These are phyloP conservation scores for Talaromyces liani DNA, from an alignment of 495 filamentous ascomycete genomes.

Conservation along the genomic window DNA sequence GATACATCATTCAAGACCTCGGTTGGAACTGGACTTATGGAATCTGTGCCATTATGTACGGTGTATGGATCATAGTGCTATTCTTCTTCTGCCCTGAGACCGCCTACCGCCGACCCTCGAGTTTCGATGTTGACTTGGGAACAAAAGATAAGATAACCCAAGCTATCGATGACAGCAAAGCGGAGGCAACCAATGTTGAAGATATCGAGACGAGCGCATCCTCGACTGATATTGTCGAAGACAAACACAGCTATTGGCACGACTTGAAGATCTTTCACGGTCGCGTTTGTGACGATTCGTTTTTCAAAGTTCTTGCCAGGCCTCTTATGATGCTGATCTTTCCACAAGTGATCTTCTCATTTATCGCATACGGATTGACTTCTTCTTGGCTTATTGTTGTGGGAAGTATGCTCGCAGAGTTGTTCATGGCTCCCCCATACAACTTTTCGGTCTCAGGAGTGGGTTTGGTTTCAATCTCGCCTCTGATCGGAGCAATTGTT, in stretches of 20 bases:
- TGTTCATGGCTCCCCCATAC: constrained; percentile 45
- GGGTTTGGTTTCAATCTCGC: constrained; percentile 42
- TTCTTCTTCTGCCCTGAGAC: too few relatives aligned
- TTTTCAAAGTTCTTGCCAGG: constrained; percentile 28
- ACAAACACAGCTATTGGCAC: too few relatives aligned
- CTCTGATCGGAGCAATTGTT: constrained; percentile 43
- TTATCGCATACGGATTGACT: constrained; percentile 44
- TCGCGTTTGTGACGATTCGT: too few relatives aligned
- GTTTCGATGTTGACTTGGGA: too few relatives aligned
- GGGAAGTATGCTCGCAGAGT: constrained; percentile 42
- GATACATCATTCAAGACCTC: constrained; percentile 33
- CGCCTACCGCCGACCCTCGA: too few relatives aligned
- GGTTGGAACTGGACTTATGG: constrained; percentile 49
- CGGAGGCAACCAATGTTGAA: too few relatives aligned
- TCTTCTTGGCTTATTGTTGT: constrained; percentile 48
- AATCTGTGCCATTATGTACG: constrained; percentile 47
- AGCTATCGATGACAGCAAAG: too few relatives aligned
- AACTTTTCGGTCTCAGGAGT: constrained; percentile 42
- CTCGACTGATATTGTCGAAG: too few relatives aligned
- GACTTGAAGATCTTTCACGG: too few relatives aligned
- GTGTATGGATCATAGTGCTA: constrained; percentile 20
- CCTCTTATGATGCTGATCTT: constrained; percentile 46
- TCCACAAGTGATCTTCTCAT: constrained; percentile 47
- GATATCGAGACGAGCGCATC: too few relatives aligned
- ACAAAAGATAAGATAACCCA: too few relatives aligned